phyloP scores from a whole-genome alignment of 495 filamentous ascomycete genomes.

The Talaromyces thailandensis region DNA sequence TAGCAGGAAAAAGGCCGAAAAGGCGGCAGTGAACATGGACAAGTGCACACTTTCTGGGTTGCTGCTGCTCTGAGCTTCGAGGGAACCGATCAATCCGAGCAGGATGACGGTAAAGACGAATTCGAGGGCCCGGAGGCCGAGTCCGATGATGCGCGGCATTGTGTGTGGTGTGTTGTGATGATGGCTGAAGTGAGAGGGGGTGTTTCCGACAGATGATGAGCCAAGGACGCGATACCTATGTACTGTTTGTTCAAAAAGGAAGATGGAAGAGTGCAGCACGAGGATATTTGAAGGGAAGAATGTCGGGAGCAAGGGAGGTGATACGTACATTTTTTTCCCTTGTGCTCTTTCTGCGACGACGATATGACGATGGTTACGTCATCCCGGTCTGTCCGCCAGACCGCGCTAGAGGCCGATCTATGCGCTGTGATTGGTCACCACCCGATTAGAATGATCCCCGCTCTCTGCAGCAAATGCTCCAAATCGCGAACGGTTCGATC shows the following conservation, averaged over 20 bases:
- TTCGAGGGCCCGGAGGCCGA: constrained; percentile 20
- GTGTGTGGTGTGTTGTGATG: background rate
- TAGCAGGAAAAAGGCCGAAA: constrained; percentile 55
- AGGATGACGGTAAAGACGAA: constrained; percentile 60
- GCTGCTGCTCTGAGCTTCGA: constrained; percentile 48
- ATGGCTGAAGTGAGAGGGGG: background rate
- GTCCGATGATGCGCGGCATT: constrained; percentile 1
- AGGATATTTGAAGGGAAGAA: background rate
- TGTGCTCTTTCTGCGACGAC: background rate
- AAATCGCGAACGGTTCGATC: background rate
- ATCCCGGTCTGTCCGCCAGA: constrained; percentile 1
- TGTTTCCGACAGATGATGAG: background rate
- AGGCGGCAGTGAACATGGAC: constrained; percentile 55
- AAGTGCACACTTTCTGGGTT: constrained; percentile 54
- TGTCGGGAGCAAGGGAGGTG: background rate
- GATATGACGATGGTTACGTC: constrained; percentile 3
- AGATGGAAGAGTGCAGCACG: background rate
- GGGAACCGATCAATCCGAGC: constrained; percentile 59
- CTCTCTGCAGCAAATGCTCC: background rate
- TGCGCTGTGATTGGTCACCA: background rate
- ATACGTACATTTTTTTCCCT: background rate
- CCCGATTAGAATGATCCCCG: background rate
- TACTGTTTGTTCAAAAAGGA: background rate
- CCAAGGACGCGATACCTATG: background rate
- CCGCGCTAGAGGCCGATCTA: background rate